phyloP scores from a whole-genome alignment of 805 yeast species.

The Saccharomycopsis babjevae region DNA sequence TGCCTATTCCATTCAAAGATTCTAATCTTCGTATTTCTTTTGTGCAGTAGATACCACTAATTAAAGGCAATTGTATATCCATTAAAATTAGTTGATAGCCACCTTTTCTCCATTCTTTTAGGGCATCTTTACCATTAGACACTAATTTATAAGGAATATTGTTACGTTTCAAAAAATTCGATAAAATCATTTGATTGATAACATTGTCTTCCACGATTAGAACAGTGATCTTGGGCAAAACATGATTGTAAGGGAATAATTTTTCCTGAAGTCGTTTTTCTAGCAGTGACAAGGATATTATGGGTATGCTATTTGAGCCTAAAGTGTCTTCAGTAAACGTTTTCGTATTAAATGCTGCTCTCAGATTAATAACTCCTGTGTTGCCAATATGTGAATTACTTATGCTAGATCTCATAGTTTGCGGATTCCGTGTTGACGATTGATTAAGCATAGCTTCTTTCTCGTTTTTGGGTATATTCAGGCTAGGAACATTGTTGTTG shows the following conservation, averaged over 20 bases:
- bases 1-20: constrained; percentile 66
- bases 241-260: constrained; percentile 31
- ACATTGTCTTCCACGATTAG: constrained; percentile 94
- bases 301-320: neutral
- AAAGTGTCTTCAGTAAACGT: neutral
- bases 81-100: constrained; percentile 90
- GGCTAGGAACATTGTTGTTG: neutral
- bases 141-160: constrained; percentile 80
- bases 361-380: neutral
- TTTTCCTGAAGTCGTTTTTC: constrained; percentile 13
- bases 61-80: constrained; percentile 95
- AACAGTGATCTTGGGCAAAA: constrained; percentile 82
- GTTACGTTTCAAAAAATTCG: constrained; percentile 77
- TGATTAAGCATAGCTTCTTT: neutral
- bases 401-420: neutral
- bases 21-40: constrained; percentile 84
- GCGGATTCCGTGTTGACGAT: neutral
- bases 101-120: constrained; percentile 88
- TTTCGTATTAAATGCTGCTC: neutral
- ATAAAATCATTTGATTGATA: constrained; percentile 85
- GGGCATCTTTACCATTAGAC: constrained; percentile 88
- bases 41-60: constrained; percentile 93
- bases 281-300: neutral
- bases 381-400: neutral
- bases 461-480: neutral